Conservation (phyloP, 495 filamentous ascomycete species). For the Talaromyces proteolyticus region DNA sequence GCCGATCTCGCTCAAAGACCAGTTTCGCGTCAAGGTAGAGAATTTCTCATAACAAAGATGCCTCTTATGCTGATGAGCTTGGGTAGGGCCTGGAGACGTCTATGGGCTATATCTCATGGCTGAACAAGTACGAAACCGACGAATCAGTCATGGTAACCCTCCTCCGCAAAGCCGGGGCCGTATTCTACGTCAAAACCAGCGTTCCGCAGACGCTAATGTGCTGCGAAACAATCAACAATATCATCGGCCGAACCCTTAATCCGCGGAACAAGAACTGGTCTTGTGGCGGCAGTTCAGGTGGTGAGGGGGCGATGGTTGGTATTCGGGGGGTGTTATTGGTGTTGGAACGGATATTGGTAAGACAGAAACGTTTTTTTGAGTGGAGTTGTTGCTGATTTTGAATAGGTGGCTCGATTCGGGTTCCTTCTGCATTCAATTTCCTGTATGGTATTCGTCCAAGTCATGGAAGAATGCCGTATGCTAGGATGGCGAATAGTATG, state of each 20-base stretch:
- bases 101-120: constrained; percentile 23
- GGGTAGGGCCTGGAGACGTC: constrained; percentile 36
- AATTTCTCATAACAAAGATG: not conserved
- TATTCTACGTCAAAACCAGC: constrained; percentile 41
- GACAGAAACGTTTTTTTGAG: not conserved
- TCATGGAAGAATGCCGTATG: constrained; percentile 16
- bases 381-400: not conserved
- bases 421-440: constrained; percentile 23
- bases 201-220: constrained; percentile 39
- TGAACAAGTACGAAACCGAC: constrained; percentile 30
- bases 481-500: constrained; percentile 27
- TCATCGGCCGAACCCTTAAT: constrained; percentile 46
- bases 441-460: constrained; percentile 26
- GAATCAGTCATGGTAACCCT: constrained; percentile 11
- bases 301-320: constrained; percentile 32
- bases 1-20: constrained; percentile 20
- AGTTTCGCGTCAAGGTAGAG: constrained; percentile 12
- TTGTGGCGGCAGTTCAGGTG: constrained; percentile 40
- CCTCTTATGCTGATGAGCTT: constrained; percentile 9
- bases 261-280: constrained; percentile 42
- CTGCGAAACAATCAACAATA: constrained; percentile 41
- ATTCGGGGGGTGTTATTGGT: constrained; percentile 30
- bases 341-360: constrained; percentile 34
- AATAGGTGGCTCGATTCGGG: constrained; percentile 23
- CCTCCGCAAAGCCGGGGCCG: constrained; percentile 34